These are phyloP conservation scores for Iberis pinnata DNA, from an alignment of 345 rosid genomes.

Conservation along the genomic window DNA sequence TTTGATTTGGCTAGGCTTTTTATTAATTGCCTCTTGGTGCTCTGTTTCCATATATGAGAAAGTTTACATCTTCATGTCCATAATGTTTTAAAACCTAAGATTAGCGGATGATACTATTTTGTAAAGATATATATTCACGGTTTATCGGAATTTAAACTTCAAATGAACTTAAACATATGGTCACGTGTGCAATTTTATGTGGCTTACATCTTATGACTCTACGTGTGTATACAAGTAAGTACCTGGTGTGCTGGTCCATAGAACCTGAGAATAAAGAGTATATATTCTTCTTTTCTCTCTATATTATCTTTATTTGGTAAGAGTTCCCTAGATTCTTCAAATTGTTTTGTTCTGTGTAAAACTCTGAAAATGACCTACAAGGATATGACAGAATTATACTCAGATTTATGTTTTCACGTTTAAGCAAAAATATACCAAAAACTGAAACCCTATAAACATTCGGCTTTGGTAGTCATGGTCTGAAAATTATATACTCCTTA, in stretches of 20 bases:
- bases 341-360: constrained; percentile 25
- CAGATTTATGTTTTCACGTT: constrained; percentile 4
- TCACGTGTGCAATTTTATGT: constrained; percentile 15
- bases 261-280: constrained; percentile 16
- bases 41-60: constrained; percentile 6
- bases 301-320: constrained; percentile 25
- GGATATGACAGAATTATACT: constrained; percentile 25
- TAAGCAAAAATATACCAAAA: constrained; percentile 13
- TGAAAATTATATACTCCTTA: too few relatives aligned
- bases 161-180: not conserved
- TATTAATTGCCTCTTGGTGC: constrained; percentile 16
- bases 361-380: constrained; percentile 21
- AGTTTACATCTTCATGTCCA: not conserved
- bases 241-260: constrained; percentile 27
- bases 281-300: constrained; percentile 1
- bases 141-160: constrained; percentile 10
- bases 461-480: not conserved
- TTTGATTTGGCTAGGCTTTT: constrained; percentile 20
- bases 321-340: constrained; percentile 31
- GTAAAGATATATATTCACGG: not conserved
- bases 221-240: constrained; percentile 7
- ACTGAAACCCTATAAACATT: not conserved
- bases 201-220: constrained; percentile 14
- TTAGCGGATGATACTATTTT: not conserved
- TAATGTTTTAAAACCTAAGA: constrained; percentile 5